Conservation (phyloP, 2,329 filamentous ascomycete genomes). For the Penicillium sp. region DNA sequence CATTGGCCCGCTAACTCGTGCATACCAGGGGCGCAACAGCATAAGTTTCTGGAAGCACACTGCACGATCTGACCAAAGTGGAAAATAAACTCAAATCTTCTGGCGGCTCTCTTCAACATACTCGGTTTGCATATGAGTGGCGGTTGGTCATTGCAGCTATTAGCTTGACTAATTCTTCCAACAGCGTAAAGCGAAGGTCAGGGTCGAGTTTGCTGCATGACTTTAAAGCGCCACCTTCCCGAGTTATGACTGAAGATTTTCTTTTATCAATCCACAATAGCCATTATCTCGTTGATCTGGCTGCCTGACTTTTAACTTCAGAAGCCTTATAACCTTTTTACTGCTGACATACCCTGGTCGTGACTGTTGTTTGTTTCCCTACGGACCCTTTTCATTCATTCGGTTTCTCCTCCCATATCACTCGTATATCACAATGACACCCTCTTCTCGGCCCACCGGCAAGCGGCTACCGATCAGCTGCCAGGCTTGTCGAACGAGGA, state of each 20-base stretch:
- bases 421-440: constrained; percentile 27
- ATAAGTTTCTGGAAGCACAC: not conserved
- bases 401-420: not conserved
- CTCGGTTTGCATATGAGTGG: not conserved
- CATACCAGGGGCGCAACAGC: not conserved
- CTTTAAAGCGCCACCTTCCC: not conserved
- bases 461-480: constrained; percentile 47
- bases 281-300: not conserved
- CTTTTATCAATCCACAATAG: not conserved
- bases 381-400: not conserved
- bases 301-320: not conserved
- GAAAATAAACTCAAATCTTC: constrained; percentile 14
- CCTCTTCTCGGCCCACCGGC: constrained; percentile 33
- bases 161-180: not conserved
- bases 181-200: not conserved
- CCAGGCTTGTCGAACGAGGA: constrained; percentile 46
- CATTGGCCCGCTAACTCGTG: constrained; percentile 3
- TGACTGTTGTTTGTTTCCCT: not conserved
- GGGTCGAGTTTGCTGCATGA: not conserved
- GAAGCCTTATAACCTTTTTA: not conserved
- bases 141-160: not conserved
- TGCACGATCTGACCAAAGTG: constrained; percentile 7
- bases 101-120: not conserved
- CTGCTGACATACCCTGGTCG: not conserved
- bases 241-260: not conserved